Percentiles rank a stretch among this genome's conserved stretches.
Conservation (phyloP, 257 asterid genomes). For the Solanum neorickii region DNA sequence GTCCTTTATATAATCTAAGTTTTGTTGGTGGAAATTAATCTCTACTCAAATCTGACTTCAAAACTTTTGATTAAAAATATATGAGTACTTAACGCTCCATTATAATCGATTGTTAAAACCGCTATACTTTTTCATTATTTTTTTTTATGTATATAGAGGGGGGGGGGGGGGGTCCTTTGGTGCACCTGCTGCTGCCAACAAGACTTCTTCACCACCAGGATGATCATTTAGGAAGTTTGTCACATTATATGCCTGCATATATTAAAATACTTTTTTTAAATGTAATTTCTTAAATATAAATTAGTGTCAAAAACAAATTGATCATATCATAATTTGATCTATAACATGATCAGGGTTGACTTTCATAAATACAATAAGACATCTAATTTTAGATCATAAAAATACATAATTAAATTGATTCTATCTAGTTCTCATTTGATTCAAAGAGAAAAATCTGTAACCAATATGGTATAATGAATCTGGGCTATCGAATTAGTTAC, state of each 20-base stretch:
- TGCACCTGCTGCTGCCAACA: conserved; percentile 47
- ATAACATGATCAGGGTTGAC: background rate
- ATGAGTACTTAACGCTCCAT: background rate
- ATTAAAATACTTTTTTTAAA: background rate
- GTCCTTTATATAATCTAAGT: too few relatives aligned
- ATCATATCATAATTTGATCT: background rate
- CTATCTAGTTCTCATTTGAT: too few relatives aligned
- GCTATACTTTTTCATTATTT: too few relatives aligned
- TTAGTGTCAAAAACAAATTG: background rate
- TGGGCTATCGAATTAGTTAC: accelerated
- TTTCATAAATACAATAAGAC: background rate
- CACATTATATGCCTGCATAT: conserved; percentile 43
- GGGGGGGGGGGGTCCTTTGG: background rate
- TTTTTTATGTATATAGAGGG: background rate
- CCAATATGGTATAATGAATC: background rate
- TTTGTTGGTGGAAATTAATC: background rate
- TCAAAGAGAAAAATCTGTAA: background rate
- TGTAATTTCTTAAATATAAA: background rate
- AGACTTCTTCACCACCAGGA: conserved; percentile 70
- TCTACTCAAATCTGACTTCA: accelerated
- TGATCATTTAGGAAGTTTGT: conserved; percentile 57
- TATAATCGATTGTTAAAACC: too few relatives aligned
- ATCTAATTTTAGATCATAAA: background rate
- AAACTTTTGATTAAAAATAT: background rate
- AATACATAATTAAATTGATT: background rate